Evolutionary conservation across 2,329 filamentous ascomycete genomes (phyloP), one percentile per base, ranked within the genome.

Genomic region (Cytospora chrysosperma): DNA sequence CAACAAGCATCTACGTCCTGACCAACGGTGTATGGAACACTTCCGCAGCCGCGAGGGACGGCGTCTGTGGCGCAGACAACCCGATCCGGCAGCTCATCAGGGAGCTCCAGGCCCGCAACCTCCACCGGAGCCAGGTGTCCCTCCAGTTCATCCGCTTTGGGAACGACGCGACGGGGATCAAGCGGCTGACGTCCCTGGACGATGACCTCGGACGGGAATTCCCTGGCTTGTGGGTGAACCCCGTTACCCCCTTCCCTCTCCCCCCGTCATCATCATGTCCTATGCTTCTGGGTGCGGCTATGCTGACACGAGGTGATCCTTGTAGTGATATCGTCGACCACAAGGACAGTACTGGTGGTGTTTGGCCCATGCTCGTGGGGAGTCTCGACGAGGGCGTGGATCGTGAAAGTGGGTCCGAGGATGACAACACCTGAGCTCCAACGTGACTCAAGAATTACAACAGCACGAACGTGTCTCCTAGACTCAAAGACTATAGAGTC

Each of bases 301-400:
- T 9, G 21, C 27, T 49, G 34, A 60, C 34, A 8, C n/a, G n/a
- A 12, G 7, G 10, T 47, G 43, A 5, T 32, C 2, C 13, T n/a
- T 40, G 15, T 8, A 60, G 58, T 54, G n/a, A 75, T 64, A 51
- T 72, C 70, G 15, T 70, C 61, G 0, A 64, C 65, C n/a, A 75
- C 50, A 60, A 60, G 37, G 15, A 24, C 15, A 60, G 50, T 40
- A 54, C 21, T 10, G 27, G 37, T 26, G 49, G 34, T 19, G 34
- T 60, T 19, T 60, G 58, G 58, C 50, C 50, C 24, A 60, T 54
- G 50, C 58, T 60, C 4, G 49, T 60, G 13, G 58, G 58, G 1
- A 60, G 58, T 9, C 58, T 60, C 21, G 50, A 60, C 27, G 58
- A 60, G 40, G 58, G 49, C 3, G 52, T 30, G 12, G 58, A 60